These are phyloP conservation scores for Cyberlindnera amylophila DNA, from an alignment of 805 yeast genomes.

Conservation along the genomic window DNA sequence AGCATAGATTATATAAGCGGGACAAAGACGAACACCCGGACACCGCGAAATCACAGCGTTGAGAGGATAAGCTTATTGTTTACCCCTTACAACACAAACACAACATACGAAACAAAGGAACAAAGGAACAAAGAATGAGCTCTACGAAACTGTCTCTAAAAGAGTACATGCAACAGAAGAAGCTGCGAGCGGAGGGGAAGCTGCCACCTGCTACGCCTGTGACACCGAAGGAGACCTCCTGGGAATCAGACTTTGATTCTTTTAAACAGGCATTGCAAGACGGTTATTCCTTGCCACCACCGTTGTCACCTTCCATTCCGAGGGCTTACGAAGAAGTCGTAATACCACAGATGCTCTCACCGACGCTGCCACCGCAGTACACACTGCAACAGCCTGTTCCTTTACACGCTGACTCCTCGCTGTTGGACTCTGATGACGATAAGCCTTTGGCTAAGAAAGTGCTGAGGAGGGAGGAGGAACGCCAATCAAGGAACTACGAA, in stretches of 20 bases:
- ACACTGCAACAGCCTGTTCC: constrained; percentile 7
- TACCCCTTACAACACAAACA: no score
- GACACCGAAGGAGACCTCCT: background rate
- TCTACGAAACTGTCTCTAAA: no score
- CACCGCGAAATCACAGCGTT: no score
- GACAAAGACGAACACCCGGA: no score
- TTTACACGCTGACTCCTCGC: background rate
- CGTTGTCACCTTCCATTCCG: background rate
- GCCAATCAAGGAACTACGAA: constrained; percentile 9
- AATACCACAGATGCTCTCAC: constrained; percentile 21
- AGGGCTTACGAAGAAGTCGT: background rate
- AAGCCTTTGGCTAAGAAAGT: background rate
- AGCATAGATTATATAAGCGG: no score
- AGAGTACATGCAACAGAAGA: no score
- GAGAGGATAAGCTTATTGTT: no score
- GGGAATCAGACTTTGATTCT: background rate
- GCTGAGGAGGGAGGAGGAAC: background rate
- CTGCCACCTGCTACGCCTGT: background rate
- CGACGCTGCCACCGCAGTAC: constrained; percentile 19
- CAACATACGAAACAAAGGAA: no score
- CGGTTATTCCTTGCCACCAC: background rate
- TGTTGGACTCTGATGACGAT: background rate
- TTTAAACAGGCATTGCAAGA: background rate
- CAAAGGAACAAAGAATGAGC: no score
- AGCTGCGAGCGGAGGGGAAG: background rate